Evolutionary conservation across 2,329 filamentous ascomycete genomes (phyloP), one percentile per base, ranked within the genome.

Genomic region (Lojkania enalia): DNA sequence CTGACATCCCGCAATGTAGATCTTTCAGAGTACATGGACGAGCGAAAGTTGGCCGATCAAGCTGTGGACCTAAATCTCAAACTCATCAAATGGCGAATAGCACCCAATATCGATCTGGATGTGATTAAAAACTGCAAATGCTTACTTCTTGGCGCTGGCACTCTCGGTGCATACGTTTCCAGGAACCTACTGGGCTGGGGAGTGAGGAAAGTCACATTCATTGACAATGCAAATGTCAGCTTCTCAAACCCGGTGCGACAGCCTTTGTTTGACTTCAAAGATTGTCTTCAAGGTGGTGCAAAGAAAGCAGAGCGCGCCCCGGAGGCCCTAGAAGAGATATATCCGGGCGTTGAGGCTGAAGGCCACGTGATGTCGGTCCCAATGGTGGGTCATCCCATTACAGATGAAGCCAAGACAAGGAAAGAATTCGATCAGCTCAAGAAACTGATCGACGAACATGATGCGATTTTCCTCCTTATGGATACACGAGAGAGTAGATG

Each of bases 31-130:
- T 95, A 96, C 59, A 92, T 99, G 87, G 91, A 99, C 63, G 92
- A 94, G 5, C 77, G 80, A 23, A 85, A 85, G 57, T 77, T 97
- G 14, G 94, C 94, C 16, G 91, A 97, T 64, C 90, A 95, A 66
- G 90, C 91, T 0, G 92, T 97, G 7, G 94, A 99, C 63, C 79
- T 99, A 46, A 99, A 99, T 63, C 77, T 97, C 48, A 97, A 97
- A 72, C 79, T 99, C 46, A 99, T 99, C 85, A 99, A 96, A 73
- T 99, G 94, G 94, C 85, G 94, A 29, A 90, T 99, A 60, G 89
- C 90, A 5, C 94, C 94, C 0, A 85, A 85, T 39, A 80, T 99
- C 30, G 81, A 97, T 64, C 81, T 99, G 7, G 90, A 96, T 20
- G 81, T 82, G 20, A 91, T 97, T 65, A 96, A 96, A 64, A 81